Base-by-base conservation (phyloP, 805 yeast genomes). In the Lachancea meyersii region DNA sequence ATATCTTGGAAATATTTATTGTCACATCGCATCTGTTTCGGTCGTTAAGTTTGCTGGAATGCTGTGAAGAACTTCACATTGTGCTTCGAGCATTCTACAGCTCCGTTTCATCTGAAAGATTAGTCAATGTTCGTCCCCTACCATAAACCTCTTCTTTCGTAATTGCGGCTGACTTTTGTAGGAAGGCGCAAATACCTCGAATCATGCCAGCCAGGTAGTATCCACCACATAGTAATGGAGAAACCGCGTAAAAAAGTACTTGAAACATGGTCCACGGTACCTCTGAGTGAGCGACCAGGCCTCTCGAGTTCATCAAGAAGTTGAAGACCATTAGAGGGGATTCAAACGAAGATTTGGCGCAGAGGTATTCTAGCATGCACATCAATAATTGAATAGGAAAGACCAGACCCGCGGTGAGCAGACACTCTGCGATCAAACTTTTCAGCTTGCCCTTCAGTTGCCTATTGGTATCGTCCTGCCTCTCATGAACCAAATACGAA, bases 61-160 rank as follows among this genome's bases (percentile, higher is more conserved):
- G n/a, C n/a, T n/a, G n/a, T n/a, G n/a, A n/a, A n/a, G n/a, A n/a
- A n/a, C 20, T 5, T 31, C 4, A 13, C 20, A 31, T 18, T 31
- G 20, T 6, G 11, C 10, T 22, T 34, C 19, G 7, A 34, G 6
- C 19, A 7, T 11, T 21, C 19, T 22, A 34, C 5, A 22, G 5
- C 5, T 22, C 37, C 8, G n/a, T 22, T 13, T 21, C 37, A 8
- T 42, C 46, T 9, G 38, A 35, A 14, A 51, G 56, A 52, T 72
- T 75, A 49, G 75, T 76, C 42, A 77, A 65, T 3, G 79, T 73
- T 51, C 77, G 71, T 1, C 82, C 82, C 40, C 69, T 69, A 10
- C 77, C 77, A 46, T 77, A 79, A 46, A 70, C 69, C 49, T 77
- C 80, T 45, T 75, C 75, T 53, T 73, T 76, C n/a, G 79, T 78